Base-by-base conservation (phyloP, 2,329 filamentous ascomycete species). In the Camptophora hylomeconis region DNA sequence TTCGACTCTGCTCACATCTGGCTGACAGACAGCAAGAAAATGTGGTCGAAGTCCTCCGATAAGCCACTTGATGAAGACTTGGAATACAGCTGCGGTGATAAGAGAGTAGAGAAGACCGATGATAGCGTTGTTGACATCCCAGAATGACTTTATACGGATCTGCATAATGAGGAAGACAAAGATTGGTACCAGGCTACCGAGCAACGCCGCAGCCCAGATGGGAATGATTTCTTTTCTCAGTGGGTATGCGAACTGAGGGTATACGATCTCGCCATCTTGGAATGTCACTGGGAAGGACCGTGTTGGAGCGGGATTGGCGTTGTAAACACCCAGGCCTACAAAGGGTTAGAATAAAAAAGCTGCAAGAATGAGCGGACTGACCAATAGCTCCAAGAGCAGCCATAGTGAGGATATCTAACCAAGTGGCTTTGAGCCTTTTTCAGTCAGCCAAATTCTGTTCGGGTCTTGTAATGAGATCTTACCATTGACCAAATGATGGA, bases 61-160 rank as follows among this genome's bases (percentile, higher is more conserved):
- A 22, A 82, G 65, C 66, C 69, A 76, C 34, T 83, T 83, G 49
- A 82, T 45, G 46, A 81, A 75, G 40, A 82, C 76, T 46, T 83
- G 78, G 57, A 83, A 80, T 27, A 82, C 69, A n/a, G 75, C 72
- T 3, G 74, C 74, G 5, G 65, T 61, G 53, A 81, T 78, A 38
- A 81, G 63, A 1, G 69, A 63, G 58, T 82, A 82, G 1, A 81
- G 54, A 0, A 82, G 65, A 9, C 77, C 78, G 26, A 80, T 63
- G 26, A 74, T 58, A 24, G 68, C 76, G 47, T 82, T 82, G 58
- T 81, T 81, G 45, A 72, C 57, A 23, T 45, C 42, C 72, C 72
- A 76, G 56, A 77, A 76, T 5, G 67, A 74, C 31, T 70, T 67
- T 25, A 80, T 61, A 26, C 75, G 69, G 41, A 81, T 65, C 51